Percentiles rank a stretch among this genome's conserved stretches.
phyloP scores from a whole-genome alignment of 345 rosid species.

The Populus nigra region DNA sequence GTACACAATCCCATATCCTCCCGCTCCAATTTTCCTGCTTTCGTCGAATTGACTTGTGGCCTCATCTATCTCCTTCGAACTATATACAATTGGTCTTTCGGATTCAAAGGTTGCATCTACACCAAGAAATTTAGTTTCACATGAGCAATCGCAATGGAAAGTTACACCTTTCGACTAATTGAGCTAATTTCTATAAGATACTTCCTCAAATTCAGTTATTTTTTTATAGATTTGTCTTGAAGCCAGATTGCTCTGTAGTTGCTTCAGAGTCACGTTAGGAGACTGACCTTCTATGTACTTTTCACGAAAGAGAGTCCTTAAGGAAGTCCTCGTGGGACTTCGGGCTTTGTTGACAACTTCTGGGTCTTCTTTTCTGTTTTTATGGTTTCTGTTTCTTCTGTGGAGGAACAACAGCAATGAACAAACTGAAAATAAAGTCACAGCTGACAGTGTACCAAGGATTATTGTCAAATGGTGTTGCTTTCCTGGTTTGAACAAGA shows the following conservation, averaged over 20 bases:
- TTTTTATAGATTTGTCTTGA: neutral
- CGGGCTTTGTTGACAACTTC: slow-evolving; percentile 8
- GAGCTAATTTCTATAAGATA: neutral
- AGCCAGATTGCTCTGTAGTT: neutral
- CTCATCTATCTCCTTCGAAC: slow-evolving; percentile 27
- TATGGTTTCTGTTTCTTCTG: slow-evolving; percentile 11
- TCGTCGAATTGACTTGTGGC: slow-evolving; percentile 31
- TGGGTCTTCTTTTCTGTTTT: neutral
- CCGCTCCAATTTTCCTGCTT: slow-evolving; percentile 32
- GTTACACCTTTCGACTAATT: neutral
- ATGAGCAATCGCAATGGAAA: neutral
- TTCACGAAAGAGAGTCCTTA: slow-evolving; percentile 3
- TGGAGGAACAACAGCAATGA: slow-evolving; percentile 18
- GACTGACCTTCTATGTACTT: slow-evolving; percentile 22
- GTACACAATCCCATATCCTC: slow-evolving; percentile 39
- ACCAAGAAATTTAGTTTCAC: neutral
- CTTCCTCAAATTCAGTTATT: neutral
- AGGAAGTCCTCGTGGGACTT: slow-evolving; percentile 16
- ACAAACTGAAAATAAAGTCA: slow-evolving; percentile 7
- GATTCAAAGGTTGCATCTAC: slow-evolving; percentile 25
- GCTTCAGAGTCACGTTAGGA: neutral
- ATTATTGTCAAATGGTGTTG: neutral
- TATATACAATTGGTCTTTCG: slow-evolving; percentile 21
- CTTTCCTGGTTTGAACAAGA: slow-evolving; percentile 20
- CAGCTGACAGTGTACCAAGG: slow-evolving; percentile 10